phyloP scores from a whole-genome alignment of 768 basidiomycete genomes.

The Termitomyces sp. region DNA sequence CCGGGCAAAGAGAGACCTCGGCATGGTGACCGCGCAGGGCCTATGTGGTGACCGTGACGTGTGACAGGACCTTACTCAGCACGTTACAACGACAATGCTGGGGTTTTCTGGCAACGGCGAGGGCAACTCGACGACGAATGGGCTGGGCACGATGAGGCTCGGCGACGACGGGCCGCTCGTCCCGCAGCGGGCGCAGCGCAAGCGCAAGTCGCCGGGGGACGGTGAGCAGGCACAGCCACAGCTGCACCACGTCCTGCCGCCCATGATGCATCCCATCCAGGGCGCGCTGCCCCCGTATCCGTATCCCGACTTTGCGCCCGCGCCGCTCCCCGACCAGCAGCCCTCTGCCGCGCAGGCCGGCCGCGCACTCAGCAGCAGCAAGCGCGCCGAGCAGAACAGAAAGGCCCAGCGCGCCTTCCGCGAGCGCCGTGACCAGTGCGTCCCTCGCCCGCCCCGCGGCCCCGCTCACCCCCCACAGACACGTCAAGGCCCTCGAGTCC shows the following conservation, averaged over 20 bases:
- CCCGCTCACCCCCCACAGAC: conserved; percentile 34
- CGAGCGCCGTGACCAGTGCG: conserved; percentile 85
- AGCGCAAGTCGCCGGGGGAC: conserved; percentile 55
- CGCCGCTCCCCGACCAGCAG: conserved; percentile 21
- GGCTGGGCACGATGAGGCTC: conserved; percentile 44
- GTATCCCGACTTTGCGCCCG: conserved; percentile 51
- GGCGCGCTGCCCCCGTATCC: conserved; percentile 41
- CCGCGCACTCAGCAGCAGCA: conserved; percentile 68
- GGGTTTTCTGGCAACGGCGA: conserved; percentile 21
- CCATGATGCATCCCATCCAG: conserved; percentile 39
- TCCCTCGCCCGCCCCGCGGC: conserved; percentile 13
- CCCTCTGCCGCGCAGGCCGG: conserved; percentile 27
- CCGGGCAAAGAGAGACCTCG: no score
- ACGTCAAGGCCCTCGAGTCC: conserved; percentile 83
- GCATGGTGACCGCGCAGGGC: no score
- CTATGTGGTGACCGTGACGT: background rate
- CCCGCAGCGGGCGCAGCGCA: conserved; percentile 39
- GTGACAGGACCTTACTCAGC: conserved; percentile 28
- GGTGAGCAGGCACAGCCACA: conserved; percentile 19
- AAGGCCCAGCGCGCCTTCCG: conserved; percentile 92
- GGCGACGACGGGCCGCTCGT: conserved; percentile 51
- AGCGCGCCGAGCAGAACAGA: conserved; percentile 91
- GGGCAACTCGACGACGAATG: background rate
- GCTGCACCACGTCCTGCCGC: conserved; percentile 50
- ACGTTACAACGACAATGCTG: conserved; percentile 36